Conservation (phyloP, 371 early-diverging fungal genomes). For the Rhizopus sp. region DNA sequence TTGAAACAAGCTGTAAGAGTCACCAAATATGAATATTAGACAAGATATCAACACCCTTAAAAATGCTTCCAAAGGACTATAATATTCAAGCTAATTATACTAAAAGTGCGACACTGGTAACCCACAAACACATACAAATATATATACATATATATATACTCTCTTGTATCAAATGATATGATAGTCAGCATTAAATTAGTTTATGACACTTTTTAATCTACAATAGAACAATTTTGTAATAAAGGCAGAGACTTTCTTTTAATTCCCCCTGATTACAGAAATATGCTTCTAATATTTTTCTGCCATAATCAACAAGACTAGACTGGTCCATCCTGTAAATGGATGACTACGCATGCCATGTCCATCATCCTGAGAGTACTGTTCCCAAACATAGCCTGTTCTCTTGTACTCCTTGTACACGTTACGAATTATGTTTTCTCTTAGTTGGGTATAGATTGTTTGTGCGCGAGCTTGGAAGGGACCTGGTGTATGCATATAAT, state of each 20-base stretch:
- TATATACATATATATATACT: no score
- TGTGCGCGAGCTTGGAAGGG: slow-evolving; percentile 71
- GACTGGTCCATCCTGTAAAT: slow-evolving; percentile 95
- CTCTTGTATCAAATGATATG: no score
- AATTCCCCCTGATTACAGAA: background rate
- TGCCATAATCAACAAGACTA: slow-evolving; percentile 82
- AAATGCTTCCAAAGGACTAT: no score
- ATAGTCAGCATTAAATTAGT: no score
- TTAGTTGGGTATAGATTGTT: slow-evolving; percentile 73
- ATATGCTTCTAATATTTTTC: slow-evolving; percentile 46
- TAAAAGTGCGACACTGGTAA: no score
- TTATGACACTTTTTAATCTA: no score
- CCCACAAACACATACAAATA: no score
- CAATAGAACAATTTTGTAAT: no score
- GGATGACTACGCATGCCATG: slow-evolving; percentile 86
- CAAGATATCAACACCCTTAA: no score
- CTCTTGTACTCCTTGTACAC: slow-evolving; percentile 76
- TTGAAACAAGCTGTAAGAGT: no score
- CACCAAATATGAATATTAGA: no score
- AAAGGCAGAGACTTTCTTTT: background rate
- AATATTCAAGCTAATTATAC: no score
- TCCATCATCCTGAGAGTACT: slow-evolving; percentile 84
- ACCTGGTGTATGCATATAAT: slow-evolving; percentile 68
- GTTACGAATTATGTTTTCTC: slow-evolving; percentile 77
- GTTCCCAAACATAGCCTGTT: slow-evolving; percentile 94